A percentile compares a stretch with the other conserved stretches of the same genome.
These are phyloP conservation scores for Truncatella angustata DNA, from an alignment of 2,329 filamentous ascomycete species.

Conservation along the genomic window DNA sequence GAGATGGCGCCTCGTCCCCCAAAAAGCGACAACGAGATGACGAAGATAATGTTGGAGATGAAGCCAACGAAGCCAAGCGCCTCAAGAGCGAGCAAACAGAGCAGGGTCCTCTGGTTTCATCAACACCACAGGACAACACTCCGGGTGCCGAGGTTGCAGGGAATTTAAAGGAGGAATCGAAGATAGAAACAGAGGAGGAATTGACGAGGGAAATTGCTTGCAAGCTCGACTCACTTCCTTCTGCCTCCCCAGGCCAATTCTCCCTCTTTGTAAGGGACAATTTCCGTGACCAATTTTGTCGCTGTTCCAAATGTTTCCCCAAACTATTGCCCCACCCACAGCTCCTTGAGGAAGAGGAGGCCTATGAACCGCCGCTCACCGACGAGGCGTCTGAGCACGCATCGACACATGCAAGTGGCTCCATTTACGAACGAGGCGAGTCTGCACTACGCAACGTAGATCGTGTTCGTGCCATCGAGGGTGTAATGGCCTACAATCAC, in stretches of 20 bases:
- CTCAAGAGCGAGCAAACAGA: constrained; percentile 41
- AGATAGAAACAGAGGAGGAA: no score
- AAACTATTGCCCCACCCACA: constrained; percentile 69
- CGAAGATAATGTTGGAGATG: constrained; percentile 35
- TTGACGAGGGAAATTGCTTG: no score
- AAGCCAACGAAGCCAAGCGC: constrained; percentile 47
- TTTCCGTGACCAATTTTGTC: constrained; percentile 83
- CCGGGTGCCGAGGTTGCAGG: constrained; percentile 18
- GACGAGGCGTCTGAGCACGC: constrained; percentile 53
- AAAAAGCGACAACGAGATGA: constrained; percentile 70
- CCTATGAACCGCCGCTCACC: constrained; percentile 88
- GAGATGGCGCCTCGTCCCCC: constrained; percentile 21
- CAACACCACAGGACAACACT: constrained; percentile 12
- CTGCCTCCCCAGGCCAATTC: constrained; percentile 56
- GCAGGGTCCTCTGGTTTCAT: constrained; percentile 12
- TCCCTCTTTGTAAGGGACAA: constrained; percentile 78
- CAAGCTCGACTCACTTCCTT: constrained; percentile 61
- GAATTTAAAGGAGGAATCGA: constrained; percentile 16
- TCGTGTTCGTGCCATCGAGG: constrained; percentile 88
- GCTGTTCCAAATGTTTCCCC: constrained; percentile 77
- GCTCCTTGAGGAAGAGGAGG: constrained; percentile 90
- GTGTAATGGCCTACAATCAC: constrained; percentile 97
- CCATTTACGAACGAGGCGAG: constrained; percentile 86
- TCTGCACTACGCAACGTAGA: constrained; percentile 89
- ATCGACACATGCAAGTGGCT: constrained; percentile 70